phyloP scores from a whole-genome alignment of 257 asterid species.

The Primulina tabacum region DNA sequence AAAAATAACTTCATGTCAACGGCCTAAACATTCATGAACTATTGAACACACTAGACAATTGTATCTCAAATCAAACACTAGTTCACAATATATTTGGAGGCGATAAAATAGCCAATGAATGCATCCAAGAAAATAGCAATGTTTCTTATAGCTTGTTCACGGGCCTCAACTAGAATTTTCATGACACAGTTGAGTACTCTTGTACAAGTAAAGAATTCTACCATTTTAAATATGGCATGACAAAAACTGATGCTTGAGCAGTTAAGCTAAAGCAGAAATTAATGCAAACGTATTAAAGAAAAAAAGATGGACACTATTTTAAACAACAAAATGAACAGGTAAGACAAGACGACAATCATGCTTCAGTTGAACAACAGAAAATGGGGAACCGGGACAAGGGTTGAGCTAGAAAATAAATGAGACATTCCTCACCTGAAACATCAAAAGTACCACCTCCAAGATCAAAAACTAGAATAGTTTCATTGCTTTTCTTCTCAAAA shows the following conservation, averaged over 20 bases:
- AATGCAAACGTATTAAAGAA: not conserved
- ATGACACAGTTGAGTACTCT: not conserved
- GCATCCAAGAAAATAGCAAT: not conserved
- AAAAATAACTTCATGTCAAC: not conserved
- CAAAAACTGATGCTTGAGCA: not conserved
- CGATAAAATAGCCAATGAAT: too few relatives aligned
- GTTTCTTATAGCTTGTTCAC: not conserved
- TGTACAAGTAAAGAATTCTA: not conserved
- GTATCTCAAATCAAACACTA: not conserved
- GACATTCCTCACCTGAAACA: constrained; percentile 58
- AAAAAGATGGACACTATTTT: not conserved
- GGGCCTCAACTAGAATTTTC: not conserved
- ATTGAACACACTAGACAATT: not conserved
- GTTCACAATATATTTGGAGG: not conserved
- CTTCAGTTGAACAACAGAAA: constrained; percentile 3
- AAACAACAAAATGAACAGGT: not conserved
- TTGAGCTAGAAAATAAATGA: not conserved
- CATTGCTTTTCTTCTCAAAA: constrained; percentile 78
- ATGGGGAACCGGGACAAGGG: not conserved
- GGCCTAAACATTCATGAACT: too few relatives aligned
- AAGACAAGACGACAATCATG: too few relatives aligned
- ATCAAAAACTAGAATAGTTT: constrained; percentile 83
- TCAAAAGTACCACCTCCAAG: constrained; percentile 95
- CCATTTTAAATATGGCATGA: not conserved
- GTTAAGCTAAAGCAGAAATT: too few relatives aligned